Conservation (phyloP, 2,329 filamentous ascomycete genomes). For the Microsporum audouinii region DNA sequence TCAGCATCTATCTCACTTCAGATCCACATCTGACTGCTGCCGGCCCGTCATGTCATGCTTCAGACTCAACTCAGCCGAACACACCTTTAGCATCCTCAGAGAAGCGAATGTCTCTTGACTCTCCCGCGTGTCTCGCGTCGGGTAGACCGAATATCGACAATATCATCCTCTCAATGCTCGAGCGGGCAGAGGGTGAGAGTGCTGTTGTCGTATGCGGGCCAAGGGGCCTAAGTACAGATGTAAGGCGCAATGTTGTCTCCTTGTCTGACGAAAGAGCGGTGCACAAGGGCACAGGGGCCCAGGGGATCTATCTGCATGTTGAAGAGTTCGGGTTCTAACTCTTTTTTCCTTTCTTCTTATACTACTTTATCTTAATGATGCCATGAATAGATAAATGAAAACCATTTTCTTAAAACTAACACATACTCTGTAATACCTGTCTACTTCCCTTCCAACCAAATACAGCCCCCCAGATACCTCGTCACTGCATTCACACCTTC, state of each 20-base stretch:
- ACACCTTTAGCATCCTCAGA: neutral
- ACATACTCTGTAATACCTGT: too few species aligned
- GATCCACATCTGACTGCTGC: conserved; percentile 27
- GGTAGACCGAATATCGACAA: conserved; percentile 43
- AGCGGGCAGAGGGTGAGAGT: conserved; percentile 50
- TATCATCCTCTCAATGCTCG: conserved; percentile 45
- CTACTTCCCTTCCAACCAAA: conserved; percentile 1
- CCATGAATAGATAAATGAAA: neutral
- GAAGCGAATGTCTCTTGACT: neutral
- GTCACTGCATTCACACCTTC: conserved; percentile 16
- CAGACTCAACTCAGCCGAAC: neutral
- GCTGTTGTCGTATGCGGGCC: conserved; percentile 54
- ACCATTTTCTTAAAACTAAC: neutral
- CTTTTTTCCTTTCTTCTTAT: neutral
- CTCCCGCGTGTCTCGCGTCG: conserved; percentile 3
- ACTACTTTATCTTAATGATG: neutral
- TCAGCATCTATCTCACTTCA: conserved; percentile 46
- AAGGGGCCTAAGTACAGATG: conserved; percentile 42
- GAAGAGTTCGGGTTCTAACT: conserved; percentile 45
- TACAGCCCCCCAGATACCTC: conserved; percentile 17
- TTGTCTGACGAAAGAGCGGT: conserved; percentile 55
- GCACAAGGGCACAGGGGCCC: conserved; percentile 55
- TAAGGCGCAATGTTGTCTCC: conserved; percentile 43
- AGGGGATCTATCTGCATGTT: conserved; percentile 51
- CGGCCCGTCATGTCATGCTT: conserved; percentile 16